Evolutionary conservation across 2,329 filamentous ascomycete genomes (phyloP).

Genomic region (Penicillium decumbens): DNA sequence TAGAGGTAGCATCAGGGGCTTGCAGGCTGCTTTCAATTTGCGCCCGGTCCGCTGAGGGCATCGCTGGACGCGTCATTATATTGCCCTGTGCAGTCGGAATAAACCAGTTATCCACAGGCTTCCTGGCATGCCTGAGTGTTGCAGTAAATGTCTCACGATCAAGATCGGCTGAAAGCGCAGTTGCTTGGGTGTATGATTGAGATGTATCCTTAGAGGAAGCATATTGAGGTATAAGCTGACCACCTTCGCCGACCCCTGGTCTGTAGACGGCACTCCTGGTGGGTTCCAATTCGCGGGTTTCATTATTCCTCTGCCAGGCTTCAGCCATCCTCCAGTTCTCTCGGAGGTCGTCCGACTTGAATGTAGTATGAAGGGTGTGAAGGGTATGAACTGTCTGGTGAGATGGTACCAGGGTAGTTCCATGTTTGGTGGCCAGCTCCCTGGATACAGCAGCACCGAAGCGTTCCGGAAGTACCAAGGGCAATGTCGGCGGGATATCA

Average conservation of each 20-base stretch:
- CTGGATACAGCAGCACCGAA: conserved; percentile 31
- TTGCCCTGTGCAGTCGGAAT: neutral
- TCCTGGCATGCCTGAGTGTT: conserved; percentile 21
- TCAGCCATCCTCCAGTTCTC: conserved; percentile 21
- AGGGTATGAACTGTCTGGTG: conserved; percentile 7
- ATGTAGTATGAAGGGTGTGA: conserved; percentile 11
- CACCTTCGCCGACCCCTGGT: neutral
- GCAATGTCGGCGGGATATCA: conserved; percentile 19
- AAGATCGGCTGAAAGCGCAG: conserved; percentile 15
- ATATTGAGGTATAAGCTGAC: neutral
- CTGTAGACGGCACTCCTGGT: neutral
- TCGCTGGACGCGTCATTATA: neutral
- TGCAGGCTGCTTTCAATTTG: conserved; percentile 1
- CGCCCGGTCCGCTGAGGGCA: neutral
- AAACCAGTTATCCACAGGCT: neutral
- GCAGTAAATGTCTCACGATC: conserved; percentile 26
- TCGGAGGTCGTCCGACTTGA: conserved; percentile 18
- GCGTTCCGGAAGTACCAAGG: conserved; percentile 27
- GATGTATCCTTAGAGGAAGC: neutral
- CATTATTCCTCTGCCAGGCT: conserved; percentile 16
- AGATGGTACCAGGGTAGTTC: conserved; percentile 18
- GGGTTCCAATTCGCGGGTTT: neutral
- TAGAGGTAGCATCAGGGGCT: neutral
- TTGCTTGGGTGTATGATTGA: neutral
- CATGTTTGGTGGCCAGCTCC: conserved; percentile 24